Evolutionary conservation across 164 flowering plant species (phyloP).

Genomic region (Umbilicus rupestris): DNA sequence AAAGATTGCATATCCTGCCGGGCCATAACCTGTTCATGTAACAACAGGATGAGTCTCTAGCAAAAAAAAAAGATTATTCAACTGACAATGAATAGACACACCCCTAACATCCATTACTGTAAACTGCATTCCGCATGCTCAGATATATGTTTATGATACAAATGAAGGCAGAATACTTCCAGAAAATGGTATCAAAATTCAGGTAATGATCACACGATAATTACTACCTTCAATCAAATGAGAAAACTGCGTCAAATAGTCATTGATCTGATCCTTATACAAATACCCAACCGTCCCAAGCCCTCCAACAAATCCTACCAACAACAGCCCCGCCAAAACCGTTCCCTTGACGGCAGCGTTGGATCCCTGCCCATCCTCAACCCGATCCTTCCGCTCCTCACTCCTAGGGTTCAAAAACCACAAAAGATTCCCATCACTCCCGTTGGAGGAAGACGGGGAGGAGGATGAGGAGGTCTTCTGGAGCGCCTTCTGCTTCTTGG

Average conservation of each 20-base stretch:
- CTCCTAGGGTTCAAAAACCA: conserved; percentile 29
- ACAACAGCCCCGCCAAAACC: conserved; percentile 75
- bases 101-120: too few relatives aligned
- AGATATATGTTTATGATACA: too few relatives aligned
- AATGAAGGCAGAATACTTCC: too few relatives aligned
- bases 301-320: conserved; percentile 87
- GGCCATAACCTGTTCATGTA: conserved; percentile 67
- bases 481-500: conserved; percentile 50
- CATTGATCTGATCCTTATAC: conserved; percentile 83
- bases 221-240: conserved; percentile 68
- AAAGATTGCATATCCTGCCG: conserved; percentile 94
- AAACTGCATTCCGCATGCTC: too few relatives aligned
- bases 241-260: conserved; percentile 72
- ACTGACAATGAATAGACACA: background rate
- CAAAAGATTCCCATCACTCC: background rate
- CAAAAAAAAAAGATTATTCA: background rate
- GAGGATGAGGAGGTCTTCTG: conserved; percentile 22
- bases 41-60: background rate
- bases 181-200: too few relatives aligned
- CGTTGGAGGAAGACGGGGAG: background rate
- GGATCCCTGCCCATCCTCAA: conserved; percentile 19
- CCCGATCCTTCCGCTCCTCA: conserved; percentile 10
- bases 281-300: conserved; percentile 69
- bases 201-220: background rate
- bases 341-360: conserved; percentile 69